A percentile compares a stretch with the other conserved stretches of the same genome.
phyloP scores from a whole-genome alignment of 306 rosid genomes.

The Cajanus cajan region DNA sequence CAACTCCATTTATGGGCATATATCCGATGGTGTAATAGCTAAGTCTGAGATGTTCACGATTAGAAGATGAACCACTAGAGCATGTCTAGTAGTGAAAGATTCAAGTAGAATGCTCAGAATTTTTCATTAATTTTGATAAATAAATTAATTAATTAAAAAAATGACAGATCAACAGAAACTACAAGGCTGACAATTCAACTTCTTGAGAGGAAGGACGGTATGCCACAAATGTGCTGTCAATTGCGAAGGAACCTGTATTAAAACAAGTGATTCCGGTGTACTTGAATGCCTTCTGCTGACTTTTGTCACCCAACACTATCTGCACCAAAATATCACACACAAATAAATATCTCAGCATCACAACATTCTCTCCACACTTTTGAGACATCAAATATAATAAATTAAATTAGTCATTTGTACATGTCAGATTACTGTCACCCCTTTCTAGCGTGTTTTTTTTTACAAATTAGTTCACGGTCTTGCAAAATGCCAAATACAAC shows the following conservation, averaged over 20 bases:
- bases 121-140: no score
- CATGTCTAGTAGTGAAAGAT: no score
- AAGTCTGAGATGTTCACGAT: conserved; percentile 9
- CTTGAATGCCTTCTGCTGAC: conserved; percentile 85
- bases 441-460: background rate
- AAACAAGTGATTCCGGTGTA: conserved; percentile 91
- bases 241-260: conserved; percentile 88
- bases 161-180: background rate
- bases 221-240: conserved; percentile 73
- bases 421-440: conserved; percentile 5
- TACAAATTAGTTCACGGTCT: conserved; percentile 1
- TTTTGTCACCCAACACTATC: conserved; percentile 85
- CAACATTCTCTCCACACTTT: conserved; percentile 12
- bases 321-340: conserved; percentile 44
- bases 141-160: no score
- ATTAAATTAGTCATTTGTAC: background rate
- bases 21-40: conserved; percentile 14
- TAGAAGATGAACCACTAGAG: background rate
- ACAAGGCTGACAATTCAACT: conserved; percentile 84
- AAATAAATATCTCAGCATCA: conserved; percentile 8
- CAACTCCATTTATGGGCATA: conserved; percentile 12
- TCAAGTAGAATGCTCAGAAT: no score
- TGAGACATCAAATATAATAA: background rate
- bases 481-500: conserved; percentile 2
- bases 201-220: conserved; percentile 87